Evolutionary conservation across 768 basidiomycete species (phyloP).

Genomic region (Boletus speciosus): DNA sequence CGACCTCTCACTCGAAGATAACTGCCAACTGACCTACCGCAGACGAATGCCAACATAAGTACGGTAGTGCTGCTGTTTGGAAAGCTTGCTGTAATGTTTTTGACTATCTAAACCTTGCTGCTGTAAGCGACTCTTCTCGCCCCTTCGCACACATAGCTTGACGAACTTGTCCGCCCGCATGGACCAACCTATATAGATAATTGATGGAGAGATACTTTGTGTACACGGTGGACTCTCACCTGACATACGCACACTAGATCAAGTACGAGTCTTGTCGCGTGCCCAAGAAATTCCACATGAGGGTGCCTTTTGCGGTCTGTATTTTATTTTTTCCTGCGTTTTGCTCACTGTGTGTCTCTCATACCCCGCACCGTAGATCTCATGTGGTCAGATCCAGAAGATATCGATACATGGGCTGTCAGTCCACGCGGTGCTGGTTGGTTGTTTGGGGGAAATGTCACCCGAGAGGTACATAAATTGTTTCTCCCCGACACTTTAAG

Average conservation of each 20-base stretch:
- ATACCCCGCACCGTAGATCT: slow-evolving; percentile 52
- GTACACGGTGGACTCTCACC: slow-evolving; percentile 97
- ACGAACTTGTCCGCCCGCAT: not conserved
- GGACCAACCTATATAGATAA: slow-evolving; percentile 56
- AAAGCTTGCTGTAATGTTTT: slow-evolving; percentile 97
- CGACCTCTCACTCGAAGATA: not conserved
- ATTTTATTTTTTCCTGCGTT: not conserved
- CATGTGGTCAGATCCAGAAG: slow-evolving; percentile 98
- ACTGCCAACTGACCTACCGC: not conserved
- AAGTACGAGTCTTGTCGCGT: slow-evolving; percentile 86
- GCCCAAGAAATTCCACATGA: slow-evolving; percentile 99
- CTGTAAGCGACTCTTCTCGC: slow-evolving; percentile 47
- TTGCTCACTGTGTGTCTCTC: not conserved
- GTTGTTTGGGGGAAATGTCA: slow-evolving; percentile 86
- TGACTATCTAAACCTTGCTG: slow-evolving; percentile 92
- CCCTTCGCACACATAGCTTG: not conserved
- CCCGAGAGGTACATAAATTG: slow-evolving; percentile 59
- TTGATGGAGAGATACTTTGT: slow-evolving; percentile 88
- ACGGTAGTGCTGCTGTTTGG: slow-evolving; percentile 93
- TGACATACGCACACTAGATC: slow-evolving; percentile 92
- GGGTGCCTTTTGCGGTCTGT: slow-evolving; percentile 90
- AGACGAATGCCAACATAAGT: slow-evolving; percentile 99
- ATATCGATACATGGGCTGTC: slow-evolving; percentile 94
- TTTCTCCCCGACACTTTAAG: not conserved
- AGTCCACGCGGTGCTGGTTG: slow-evolving; percentile 96